Conservation (phyloP, 2,329 filamentous ascomycete genomes). For the Colletotrichum sp. region DNA sequence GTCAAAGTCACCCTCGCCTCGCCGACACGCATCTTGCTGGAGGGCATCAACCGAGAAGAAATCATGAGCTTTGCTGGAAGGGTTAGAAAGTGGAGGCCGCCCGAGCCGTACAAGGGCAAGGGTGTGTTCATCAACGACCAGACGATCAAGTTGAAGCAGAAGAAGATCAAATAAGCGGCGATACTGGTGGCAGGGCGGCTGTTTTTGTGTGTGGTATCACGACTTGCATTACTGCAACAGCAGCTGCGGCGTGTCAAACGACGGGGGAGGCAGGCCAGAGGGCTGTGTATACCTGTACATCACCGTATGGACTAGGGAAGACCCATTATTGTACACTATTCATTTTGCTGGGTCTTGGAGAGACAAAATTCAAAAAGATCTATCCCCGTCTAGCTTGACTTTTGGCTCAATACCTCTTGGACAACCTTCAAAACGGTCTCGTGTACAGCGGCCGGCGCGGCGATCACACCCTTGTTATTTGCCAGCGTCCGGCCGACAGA, state of each 20-base stretch:
- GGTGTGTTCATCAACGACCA: constrained; percentile 98
- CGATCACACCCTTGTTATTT: constrained; percentile 93
- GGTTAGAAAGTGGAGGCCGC: constrained; percentile 86
- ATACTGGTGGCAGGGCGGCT: background rate
- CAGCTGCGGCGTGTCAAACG: background rate
- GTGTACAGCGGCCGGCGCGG: constrained; percentile 80
- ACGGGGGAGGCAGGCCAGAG: background rate
- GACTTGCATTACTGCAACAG: background rate
- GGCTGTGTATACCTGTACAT: constrained; percentile 24
- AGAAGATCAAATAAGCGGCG: constrained; percentile 83
- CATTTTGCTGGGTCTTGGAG: background rate
- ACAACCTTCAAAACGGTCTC: constrained; percentile 80
- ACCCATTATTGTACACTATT: constrained; percentile 10
- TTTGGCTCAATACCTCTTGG: constrained; percentile 70
- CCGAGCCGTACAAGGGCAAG: constrained; percentile 99
- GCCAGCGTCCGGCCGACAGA: constrained; percentile 82
- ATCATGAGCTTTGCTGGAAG: constrained; percentile 91
- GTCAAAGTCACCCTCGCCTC: constrained; percentile 88
- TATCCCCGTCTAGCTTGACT: constrained; percentile 14
- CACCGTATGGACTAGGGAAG: constrained; percentile 13
- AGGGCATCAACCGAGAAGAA: constrained; percentile 84
- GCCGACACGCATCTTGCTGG: constrained; percentile 88
- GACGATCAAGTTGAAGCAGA: constrained; percentile 97
- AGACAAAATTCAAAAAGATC: background rate
- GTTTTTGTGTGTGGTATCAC: background rate